Evolutionary conservation across 202 grass and related monocot genomes (phyloP).

Genomic region (Hordeum pubiflorum): DNA sequence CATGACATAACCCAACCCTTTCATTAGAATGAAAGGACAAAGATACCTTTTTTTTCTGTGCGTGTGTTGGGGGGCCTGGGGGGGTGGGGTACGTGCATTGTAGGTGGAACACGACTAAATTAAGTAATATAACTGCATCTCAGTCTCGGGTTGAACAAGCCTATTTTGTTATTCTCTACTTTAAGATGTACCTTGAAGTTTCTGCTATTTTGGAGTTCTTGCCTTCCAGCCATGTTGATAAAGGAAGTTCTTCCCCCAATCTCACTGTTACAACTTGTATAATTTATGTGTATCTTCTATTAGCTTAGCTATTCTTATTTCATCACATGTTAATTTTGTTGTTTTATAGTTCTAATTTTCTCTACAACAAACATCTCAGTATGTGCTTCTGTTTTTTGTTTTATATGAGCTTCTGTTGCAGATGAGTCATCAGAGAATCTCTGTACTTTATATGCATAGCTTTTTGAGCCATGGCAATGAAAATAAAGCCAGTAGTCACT

Average conservation of each 20-base stretch:
- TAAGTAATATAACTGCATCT: too few relatives aligned
- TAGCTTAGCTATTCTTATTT: not conserved
- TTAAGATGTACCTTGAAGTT: not conserved
- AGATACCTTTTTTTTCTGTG: too few relatives aligned
- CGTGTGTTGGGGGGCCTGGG: too few relatives aligned
- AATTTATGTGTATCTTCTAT: not conserved
- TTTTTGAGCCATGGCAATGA: not conserved
- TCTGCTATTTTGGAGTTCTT: conserved; percentile 5
- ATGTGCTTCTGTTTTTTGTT: not conserved
- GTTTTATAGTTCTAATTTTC: not conserved
- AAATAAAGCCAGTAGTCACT: conserved; percentile 1
- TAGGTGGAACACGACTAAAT: too few relatives aligned
- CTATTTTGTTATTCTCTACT: too few relatives aligned
- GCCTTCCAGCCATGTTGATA: conserved; percentile 3
- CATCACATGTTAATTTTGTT: conserved; percentile 6
- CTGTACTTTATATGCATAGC: not conserved
- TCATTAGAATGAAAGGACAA: too few relatives aligned
- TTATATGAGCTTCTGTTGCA: not conserved
- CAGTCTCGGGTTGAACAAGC: too few relatives aligned
- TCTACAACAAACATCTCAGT: not conserved
- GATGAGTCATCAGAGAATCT: conserved; percentile 1
- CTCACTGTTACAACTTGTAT: not conserved
- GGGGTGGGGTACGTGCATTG: too few relatives aligned
- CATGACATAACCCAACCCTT: too few relatives aligned
- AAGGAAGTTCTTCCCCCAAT: not conserved